Evolutionary conservation across 305 asterid genomes (phyloP), one percentile per base, ranked within the genome.

Genomic region (Fraxinus platypoda): DNA sequence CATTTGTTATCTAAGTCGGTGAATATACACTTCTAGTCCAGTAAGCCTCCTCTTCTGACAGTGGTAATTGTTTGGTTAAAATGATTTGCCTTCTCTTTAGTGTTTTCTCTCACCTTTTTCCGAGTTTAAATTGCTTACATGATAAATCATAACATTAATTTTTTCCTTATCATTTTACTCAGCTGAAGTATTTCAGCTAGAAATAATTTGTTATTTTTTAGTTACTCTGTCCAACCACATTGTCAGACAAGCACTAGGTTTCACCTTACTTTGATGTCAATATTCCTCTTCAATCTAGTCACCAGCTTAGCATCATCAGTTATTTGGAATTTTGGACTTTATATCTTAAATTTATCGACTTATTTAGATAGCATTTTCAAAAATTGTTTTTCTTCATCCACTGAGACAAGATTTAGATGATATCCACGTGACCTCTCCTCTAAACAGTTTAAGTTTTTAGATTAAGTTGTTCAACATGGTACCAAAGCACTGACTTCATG

Each of bases 1-100:
- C 35, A 37, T 84, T 78, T 25, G 19, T 79, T 68, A 35, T 33
- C 37, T 80, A 70, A 70, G 75, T 33, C 15, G 49, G 46, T n/a
- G 46, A 33, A 72, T 33, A 72, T 8, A 72, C n/a, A 3, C 43
- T 72, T 33, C 76, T 72, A 34, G 26, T 7, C 11, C 46, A 72
- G 75, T 30, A 28, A 13, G 74, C 74, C 37, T 28, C 74, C 37
- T 13, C 74, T 13, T 70, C 37, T 28, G 75, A 70, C 38, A 30
- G 75, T 49, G 34, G 33, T 38, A 68, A 31, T 79, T 35, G 8
- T 23, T 75, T 77, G 62, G 21, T 62, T 59, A 54, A 59, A 59
- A 37, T 64, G n/a, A 81, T 41, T 57, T 52, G 11, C 43, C 73
- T n/a, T 80, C 74, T 74, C 41, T 34, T 72, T 71, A 23, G 34